Evolutionary conservation across 2,329 filamentous ascomycete genomes (phyloP).

Genomic region (Grosmannia huntii): DNA sequence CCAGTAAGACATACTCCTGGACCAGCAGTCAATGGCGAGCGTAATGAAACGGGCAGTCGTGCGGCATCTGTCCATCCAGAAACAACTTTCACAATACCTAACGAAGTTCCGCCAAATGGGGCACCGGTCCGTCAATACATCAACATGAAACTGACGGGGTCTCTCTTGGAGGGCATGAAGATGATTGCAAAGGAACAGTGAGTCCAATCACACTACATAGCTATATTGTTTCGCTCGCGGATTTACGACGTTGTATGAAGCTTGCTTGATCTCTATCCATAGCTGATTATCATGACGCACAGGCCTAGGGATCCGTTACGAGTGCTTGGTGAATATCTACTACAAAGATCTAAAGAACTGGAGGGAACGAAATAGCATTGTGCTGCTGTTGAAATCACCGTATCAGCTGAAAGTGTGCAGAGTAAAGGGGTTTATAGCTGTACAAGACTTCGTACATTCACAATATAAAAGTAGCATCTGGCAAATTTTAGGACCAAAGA

Average conservation of each 20-base stretch:
- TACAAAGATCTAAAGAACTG: constrained; percentile 54
- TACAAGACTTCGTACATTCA: no score
- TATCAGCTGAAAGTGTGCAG: not conserved
- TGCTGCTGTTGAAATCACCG: not conserved
- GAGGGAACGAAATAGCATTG: constrained; percentile 25
- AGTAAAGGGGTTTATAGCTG: no score
- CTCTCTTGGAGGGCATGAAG: constrained; percentile 64
- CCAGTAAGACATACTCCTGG: constrained; percentile 23
- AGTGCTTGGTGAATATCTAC: constrained; percentile 55
- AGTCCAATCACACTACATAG: constrained; percentile 20
- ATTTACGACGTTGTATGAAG: not conserved
- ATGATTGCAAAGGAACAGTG: constrained; percentile 57
- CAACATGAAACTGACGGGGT: constrained; percentile 56
- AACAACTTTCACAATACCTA: constrained; percentile 38
- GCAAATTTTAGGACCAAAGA: not conserved
- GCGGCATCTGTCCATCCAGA: constrained; percentile 45
- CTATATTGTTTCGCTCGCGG: not conserved
- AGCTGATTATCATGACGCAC: constrained; percentile 1
- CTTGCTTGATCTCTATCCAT: not conserved
- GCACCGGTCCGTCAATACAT: constrained; percentile 59
- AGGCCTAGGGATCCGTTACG: constrained; percentile 57
- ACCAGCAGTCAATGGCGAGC: constrained; percentile 13
- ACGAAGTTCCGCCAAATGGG: constrained; percentile 49
- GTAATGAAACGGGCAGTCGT: constrained; percentile 27
- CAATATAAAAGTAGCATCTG: no score